These are phyloP conservation scores for Metschnikowia sp. DNA, from an alignment of 805 yeast genomes.

Conservation along the genomic window DNA sequence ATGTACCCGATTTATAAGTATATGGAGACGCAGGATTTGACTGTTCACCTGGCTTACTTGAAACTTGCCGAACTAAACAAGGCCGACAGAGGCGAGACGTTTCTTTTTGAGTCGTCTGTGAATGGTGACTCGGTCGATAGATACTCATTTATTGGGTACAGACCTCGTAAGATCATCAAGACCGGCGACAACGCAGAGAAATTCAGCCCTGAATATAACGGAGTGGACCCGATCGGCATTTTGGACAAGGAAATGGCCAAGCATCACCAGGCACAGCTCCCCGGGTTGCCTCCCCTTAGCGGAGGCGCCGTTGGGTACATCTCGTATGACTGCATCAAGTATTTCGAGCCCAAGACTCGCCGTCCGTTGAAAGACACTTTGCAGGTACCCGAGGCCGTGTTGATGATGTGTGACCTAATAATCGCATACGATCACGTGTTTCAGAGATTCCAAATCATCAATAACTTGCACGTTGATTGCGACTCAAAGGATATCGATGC, in stretches of 20 bases:
- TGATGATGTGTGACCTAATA: conserved; percentile 88
- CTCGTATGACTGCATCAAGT: conserved; percentile 93
- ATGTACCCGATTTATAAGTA: conserved; percentile 78
- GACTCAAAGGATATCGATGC: conserved; percentile 26
- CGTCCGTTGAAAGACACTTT: conserved; percentile 74
- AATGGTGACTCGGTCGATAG: conserved; percentile 88
- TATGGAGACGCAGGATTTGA: conserved; percentile 71
- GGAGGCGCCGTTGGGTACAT: conserved; percentile 98
- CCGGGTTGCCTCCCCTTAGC: conserved; percentile 77
- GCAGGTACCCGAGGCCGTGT: conserved; percentile 83
- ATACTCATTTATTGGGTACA: conserved; percentile 85
- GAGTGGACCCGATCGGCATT: conserved; percentile 74
- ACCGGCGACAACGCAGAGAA: conserved; percentile 65
- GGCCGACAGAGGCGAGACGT: conserved; percentile 57
- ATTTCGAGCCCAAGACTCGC: conserved; percentile 90
- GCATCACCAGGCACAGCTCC: conserved; percentile 68
- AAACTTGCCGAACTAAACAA: conserved; percentile 68
- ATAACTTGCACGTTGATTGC: conserved; percentile 56
- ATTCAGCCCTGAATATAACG: conserved; percentile 29
- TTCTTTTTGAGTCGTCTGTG: conserved; percentile 82
- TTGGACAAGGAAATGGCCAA: conserved; percentile 71
- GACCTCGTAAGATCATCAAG: conserved; percentile 75
- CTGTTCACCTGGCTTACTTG: conserved; percentile 88
- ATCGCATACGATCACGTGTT: conserved; percentile 93
- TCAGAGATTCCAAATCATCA: conserved; percentile 87